phyloP scores from a whole-genome alignment of 768 basidiomycete genomes.

The Baorangia bicolor region DNA sequence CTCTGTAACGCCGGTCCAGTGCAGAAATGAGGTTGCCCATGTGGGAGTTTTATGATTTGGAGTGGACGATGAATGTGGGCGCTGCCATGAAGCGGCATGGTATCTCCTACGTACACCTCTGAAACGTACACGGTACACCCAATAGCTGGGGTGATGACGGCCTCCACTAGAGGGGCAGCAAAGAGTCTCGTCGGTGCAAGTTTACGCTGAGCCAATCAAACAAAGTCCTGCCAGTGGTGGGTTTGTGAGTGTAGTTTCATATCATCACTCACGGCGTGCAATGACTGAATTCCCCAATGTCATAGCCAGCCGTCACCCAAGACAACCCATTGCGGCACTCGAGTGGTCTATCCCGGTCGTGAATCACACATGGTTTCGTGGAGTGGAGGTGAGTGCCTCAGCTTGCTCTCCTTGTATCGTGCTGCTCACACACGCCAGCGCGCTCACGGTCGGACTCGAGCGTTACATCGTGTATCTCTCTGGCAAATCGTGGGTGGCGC shows the following conservation, averaged over 20 bases:
- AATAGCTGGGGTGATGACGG: no score
- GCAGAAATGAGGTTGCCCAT: no score
- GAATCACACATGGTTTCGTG: constrained; percentile 83
- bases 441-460: constrained; percentile 58
- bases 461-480: constrained; percentile 73
- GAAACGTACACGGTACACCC: no score
- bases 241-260: constrained; percentile 54
- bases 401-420: neutral
- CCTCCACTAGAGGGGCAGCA: no score
- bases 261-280: neutral
- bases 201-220: constrained; percentile 82
- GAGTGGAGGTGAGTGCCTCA: constrained; percentile 55
- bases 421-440: constrained; percentile 21
- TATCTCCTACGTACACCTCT: no score
- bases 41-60: no score
- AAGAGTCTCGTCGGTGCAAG: constrained; percentile 74
- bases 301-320: constrained; percentile 49
- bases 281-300: neutral
- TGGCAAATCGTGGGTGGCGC: constrained; percentile 36
- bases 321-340: constrained; percentile 65
- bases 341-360: constrained; percentile 85
- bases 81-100: no score
- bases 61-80: no score
- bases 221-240: constrained; percentile 80
- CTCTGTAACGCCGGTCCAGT: no score